Percentiles rank a stretch among this genome's conserved stretches.
These are phyloP conservation scores for Nidularia sp. DNA, from an alignment of 768 basidiomycete species.

Conservation along the genomic window DNA sequence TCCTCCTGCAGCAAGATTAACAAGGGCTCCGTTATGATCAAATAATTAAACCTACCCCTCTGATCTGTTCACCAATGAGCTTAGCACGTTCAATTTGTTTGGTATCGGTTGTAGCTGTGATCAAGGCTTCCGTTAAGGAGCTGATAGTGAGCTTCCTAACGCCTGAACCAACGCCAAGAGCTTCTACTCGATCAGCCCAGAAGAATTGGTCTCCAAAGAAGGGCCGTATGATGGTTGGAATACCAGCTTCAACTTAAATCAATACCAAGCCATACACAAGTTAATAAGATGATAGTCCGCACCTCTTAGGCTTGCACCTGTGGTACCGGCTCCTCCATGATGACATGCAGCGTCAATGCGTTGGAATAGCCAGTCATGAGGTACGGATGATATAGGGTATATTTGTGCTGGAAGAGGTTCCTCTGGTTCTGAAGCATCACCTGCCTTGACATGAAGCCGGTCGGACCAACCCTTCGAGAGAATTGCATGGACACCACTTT, in stretches of 20 bases:
- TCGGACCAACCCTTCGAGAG: conserved; percentile 99
- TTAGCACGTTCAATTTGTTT: conserved; percentile 88
- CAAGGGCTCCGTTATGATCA: not conserved
- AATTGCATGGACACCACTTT: conserved; percentile 87
- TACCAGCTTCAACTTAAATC: conserved; percentile 53
- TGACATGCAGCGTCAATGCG: conserved; percentile 96
- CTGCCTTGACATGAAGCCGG: conserved; percentile 65
- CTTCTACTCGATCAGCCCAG: conserved; percentile 98
- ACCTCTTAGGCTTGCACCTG: conserved; percentile 93
- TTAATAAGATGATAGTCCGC: conserved; percentile 8
- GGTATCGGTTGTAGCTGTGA: conserved; percentile 77
- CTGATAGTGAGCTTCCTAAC: conserved; percentile 86
- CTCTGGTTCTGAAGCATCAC: conserved; percentile 57
- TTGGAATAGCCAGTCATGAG: conserved; percentile 95
- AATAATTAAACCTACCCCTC: conserved; percentile 47
- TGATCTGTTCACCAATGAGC: conserved; percentile 82
- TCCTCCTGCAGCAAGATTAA: conserved; percentile 61
- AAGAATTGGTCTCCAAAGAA: conserved; percentile 99
- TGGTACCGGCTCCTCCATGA: conserved; percentile 96
- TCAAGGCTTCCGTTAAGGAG: conserved; percentile 71
- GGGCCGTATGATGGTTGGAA: conserved; percentile 93
- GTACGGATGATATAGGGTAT: conserved; percentile 79
- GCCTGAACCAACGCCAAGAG: conserved; percentile 84
- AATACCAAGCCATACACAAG: not conserved
- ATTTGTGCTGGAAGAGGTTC: conserved; percentile 76